Conservation (phyloP, 2,329 filamentous ascomycete species). For the Helicocarpus griseus region DNA sequence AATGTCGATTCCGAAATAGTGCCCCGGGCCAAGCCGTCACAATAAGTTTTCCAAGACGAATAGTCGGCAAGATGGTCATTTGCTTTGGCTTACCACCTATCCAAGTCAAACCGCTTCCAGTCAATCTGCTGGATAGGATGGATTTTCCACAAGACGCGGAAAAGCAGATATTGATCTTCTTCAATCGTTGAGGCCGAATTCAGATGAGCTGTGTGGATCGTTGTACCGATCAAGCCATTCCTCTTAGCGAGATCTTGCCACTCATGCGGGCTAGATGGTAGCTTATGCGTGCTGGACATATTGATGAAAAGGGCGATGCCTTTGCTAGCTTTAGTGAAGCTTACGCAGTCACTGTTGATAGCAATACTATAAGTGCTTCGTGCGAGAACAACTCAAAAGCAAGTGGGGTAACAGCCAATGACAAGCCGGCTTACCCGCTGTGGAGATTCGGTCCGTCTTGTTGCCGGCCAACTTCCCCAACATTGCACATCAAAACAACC, state of each 20-base stretch:
- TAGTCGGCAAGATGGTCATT: not conserved
- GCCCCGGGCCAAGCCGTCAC: not conserved
- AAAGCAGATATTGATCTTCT: conserved; percentile 2
- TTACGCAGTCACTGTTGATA: not conserved
- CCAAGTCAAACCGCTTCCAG: not conserved
- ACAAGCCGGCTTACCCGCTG: not conserved
- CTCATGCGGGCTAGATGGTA: not conserved
- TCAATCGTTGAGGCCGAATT: conserved; percentile 1
- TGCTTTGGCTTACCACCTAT: not conserved
- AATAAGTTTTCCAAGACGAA: not conserved
- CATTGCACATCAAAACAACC: no score
- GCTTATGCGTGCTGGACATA: conserved; percentile 3
- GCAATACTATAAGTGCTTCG: not conserved
- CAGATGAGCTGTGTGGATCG: conserved; percentile 3
- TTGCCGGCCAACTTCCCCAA: not conserved
- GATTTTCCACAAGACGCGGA: conserved; percentile 1
- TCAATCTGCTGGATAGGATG: not conserved
- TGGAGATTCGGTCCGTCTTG: not conserved
- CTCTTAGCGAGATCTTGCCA: not conserved
- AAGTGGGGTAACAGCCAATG: not conserved
- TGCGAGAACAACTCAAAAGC: not conserved
- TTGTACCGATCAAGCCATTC: not conserved
- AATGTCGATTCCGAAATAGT: not conserved
- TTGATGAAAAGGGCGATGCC: not conserved
- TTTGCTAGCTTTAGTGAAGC: not conserved